Evolutionary conservation across 805 yeast species (phyloP), one percentile per base, ranked within the genome.

Genomic region (Schizosaccharomyces cryophilus): DNA sequence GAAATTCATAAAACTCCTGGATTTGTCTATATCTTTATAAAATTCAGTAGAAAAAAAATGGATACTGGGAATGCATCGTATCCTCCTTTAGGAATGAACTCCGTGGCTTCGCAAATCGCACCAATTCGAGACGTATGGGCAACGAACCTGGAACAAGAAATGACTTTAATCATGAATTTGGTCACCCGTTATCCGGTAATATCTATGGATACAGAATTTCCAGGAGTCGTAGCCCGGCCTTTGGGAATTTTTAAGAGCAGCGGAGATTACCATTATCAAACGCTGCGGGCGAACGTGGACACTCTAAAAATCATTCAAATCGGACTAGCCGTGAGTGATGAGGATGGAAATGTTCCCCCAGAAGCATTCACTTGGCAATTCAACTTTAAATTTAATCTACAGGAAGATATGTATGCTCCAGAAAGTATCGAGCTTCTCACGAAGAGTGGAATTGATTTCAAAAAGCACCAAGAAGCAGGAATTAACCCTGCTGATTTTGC

Each of bases 201-300:
- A 7, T 68, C 76, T 30, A 78, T 88, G 62, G 89, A 88, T 66
- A 88, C 94, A 58, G 97, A 93, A 70, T 88, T 93, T 69, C 96
- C 96, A 0, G 98, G 98, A 0, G 86, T 94, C 26, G 84, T 90
- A 31, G 95, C 95, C 2, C 79, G 98, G 66, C 98, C 98, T 17
- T 85, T 93, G 63, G 98, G 98, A 21, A 81, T 86, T 21, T 93
- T 93, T 72, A 81, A 87, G 66, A 82, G 93, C 1, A 85, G 93
- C 17, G 78, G 84, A 29, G 97, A 93, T 70, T 93, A 88, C 71
- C 97, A 93, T 71, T 93, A 90, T 69, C 98, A 93, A 71, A 90
- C 97, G 0, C 78, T 93, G 72, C 78, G 98, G 68, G 77, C 94
- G 9, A 93, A 93, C 70, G 85, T 93, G 3, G 98, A 93, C 71